These are phyloP conservation scores for Ophiostoma angusticollis DNA, from an alignment of 2,329 filamentous ascomycete genomes.

Conservation along the genomic window DNA sequence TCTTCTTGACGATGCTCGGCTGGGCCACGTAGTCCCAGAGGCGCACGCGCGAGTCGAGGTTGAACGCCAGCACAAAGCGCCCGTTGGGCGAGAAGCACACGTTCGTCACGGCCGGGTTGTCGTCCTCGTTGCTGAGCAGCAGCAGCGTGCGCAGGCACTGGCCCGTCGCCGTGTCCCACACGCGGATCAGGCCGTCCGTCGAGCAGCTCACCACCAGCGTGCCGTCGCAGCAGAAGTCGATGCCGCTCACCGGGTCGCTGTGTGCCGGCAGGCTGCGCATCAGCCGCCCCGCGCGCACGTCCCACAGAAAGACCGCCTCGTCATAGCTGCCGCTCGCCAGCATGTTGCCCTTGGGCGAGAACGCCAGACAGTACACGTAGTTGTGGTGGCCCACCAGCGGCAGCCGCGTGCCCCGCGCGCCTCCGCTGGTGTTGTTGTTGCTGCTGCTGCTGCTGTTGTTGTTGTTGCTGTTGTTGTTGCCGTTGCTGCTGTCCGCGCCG, in stretches of 20 bases:
- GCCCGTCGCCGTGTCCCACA: slow-evolving; percentile 92
- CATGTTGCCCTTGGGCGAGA: slow-evolving; percentile 97
- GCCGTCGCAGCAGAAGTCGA: slow-evolving; percentile 86
- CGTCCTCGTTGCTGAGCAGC: slow-evolving; percentile 95
- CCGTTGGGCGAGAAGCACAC: slow-evolving; percentile 93
- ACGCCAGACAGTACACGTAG: slow-evolving; percentile 87
- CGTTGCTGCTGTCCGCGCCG: not conserved
- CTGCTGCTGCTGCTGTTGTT: not conserved
- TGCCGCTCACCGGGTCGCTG: slow-evolving; percentile 84
- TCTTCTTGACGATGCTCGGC: slow-evolving; percentile 66
- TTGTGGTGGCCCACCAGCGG: slow-evolving; percentile 81
- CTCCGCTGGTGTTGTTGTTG: slow-evolving; percentile 8
- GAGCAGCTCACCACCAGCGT: slow-evolving; percentile 86
- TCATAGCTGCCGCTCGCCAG: slow-evolving; percentile 92
- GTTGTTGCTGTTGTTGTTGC: not conserved
- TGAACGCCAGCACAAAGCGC: slow-evolving; percentile 82
- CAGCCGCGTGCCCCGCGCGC: slow-evolving; percentile 27
- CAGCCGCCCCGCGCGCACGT: slow-evolving; percentile 71
- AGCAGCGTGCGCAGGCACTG: slow-evolving; percentile 92
- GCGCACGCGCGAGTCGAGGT: slow-evolving; percentile 76
- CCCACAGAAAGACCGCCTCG: slow-evolving; percentile 94
- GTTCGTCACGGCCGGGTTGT: slow-evolving; percentile 78
- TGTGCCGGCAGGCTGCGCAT: slow-evolving; percentile 91
- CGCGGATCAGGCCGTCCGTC: slow-evolving; percentile 79
- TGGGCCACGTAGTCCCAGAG: slow-evolving; percentile 94